These are phyloP conservation scores for Penicillium rolfsii DNA, from an alignment of 2,329 filamentous ascomycete genomes.

Conservation along the genomic window DNA sequence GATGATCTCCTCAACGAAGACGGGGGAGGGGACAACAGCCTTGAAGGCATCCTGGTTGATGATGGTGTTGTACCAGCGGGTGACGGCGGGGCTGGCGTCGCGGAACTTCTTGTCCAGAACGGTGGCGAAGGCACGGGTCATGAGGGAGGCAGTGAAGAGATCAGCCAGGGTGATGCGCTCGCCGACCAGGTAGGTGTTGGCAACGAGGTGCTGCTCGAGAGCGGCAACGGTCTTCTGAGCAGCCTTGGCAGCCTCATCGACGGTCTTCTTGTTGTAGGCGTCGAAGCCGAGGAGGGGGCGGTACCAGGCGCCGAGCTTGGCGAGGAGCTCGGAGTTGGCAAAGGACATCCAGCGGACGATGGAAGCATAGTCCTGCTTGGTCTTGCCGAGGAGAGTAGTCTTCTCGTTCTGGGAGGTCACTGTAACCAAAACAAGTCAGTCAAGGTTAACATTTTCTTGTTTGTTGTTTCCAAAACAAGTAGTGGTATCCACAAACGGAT, in stretches of 20 bases:
- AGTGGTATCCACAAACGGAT: conserved; percentile 13
- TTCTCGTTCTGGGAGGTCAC: conserved; percentile 99
- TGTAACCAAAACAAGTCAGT: conserved; percentile 48
- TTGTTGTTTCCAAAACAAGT: conserved; percentile 5
- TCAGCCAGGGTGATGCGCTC: conserved; percentile 98
- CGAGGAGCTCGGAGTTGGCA: conserved; percentile 85
- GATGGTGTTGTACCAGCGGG: conserved; percentile 94
- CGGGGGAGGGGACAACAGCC: conserved; percentile 72
- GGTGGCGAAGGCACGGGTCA: conserved; percentile 86
- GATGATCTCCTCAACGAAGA: conserved; percentile 79
- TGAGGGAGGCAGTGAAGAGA: conserved; percentile 77
- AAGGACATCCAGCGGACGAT: conserved; percentile 99
- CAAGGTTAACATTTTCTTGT: conserved; percentile 9
- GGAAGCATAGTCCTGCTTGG: conserved; percentile 99
- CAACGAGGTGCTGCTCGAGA: conserved; percentile 82
- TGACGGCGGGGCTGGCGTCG: conserved; percentile 76
- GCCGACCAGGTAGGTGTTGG: conserved; percentile 96
- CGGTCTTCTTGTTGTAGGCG: conserved; percentile 96
- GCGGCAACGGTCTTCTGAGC: conserved; percentile 69
- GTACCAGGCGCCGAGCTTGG: conserved; percentile 77
- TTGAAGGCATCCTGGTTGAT: conserved; percentile 91
- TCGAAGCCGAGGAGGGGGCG: conserved; percentile 78
- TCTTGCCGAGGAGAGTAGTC: conserved; percentile 98
- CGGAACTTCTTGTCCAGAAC: conserved; percentile 94
- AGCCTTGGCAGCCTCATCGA: conserved; percentile 76